These are phyloP conservation scores for Aspergillus spinulosporus DNA, from an alignment of 2,329 filamentous ascomycete genomes.

Conservation along the genomic window DNA sequence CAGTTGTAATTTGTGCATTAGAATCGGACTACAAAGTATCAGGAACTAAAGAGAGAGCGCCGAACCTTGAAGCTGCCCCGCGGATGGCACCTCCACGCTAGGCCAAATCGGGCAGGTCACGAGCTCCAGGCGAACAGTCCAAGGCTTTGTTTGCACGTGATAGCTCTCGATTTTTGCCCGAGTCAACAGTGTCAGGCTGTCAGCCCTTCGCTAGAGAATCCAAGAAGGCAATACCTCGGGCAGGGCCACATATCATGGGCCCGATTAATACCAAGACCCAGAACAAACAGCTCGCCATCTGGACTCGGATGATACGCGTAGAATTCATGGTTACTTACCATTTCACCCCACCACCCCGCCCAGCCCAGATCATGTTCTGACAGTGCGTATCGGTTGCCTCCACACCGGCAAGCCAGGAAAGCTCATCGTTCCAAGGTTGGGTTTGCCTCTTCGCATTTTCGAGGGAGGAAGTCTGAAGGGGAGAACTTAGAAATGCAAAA, in stretches of 20 bases:
- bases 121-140: neutral
- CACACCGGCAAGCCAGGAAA: neutral
- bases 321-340: neutral
- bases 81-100: slow-evolving; percentile 1
- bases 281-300: neutral
- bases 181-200: neutral
- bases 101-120: neutral
- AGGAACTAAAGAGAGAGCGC: neutral
- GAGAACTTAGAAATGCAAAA: neutral
- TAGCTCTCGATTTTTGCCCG: neutral
- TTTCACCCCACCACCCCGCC: slow-evolving; percentile 10
- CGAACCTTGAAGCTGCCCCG: neutral
- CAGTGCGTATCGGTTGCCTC: neutral
- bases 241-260: neutral
- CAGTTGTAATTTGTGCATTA: neutral
- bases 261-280: neutral
- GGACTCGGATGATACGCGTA: neutral
- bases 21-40: neutral
- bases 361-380: slow-evolving; percentile 1
- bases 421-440: neutral
- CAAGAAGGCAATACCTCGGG: neutral
- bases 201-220: neutral
- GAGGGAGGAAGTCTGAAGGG: neutral
- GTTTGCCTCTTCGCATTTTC: neutral
- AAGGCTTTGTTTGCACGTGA: slow-evolving; percentile 3